Evolutionary conservation across 2,329 filamentous ascomycete species (phyloP).

Genomic region (Dryadomyces quercivorus): DNA sequence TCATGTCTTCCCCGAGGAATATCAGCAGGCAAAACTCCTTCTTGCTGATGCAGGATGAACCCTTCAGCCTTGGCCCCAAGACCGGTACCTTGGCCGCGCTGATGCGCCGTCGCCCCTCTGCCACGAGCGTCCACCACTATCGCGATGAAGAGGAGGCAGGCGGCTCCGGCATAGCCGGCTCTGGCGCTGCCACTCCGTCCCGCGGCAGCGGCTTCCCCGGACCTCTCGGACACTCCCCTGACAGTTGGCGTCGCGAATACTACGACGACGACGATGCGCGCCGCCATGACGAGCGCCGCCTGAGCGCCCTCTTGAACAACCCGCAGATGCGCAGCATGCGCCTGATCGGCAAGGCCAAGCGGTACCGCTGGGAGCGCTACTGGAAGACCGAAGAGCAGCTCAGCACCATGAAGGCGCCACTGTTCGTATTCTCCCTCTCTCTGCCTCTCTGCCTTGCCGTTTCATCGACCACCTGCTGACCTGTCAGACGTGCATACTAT

Average conservation of each 20-base stretch:
- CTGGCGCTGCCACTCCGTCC: not conserved
- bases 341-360: slow-evolving; percentile 77
- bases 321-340: slow-evolving; percentile 71
- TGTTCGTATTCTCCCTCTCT: slow-evolving; percentile 30
- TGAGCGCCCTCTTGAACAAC: slow-evolving; percentile 47
- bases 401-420: slow-evolving; percentile 54
- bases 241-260: slow-evolving; percentile 13
- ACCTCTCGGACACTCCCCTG: not conserved
- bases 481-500: slow-evolving; percentile 59
- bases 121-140: slow-evolving; percentile 9
- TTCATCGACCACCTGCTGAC: slow-evolving; percentile 17
- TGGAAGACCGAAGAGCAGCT: slow-evolving; percentile 73
- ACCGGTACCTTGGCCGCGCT: slow-evolving; percentile 22
- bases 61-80: slow-evolving; percentile 36
- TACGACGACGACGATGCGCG: slow-evolving; percentile 23
- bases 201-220: not conserved
- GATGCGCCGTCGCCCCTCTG: slow-evolving; percentile 34
- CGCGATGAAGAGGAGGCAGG: slow-evolving; percentile 13
- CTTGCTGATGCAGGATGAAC: slow-evolving; percentile 23
- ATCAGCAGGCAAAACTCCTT: slow-evolving; percentile 11
- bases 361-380: slow-evolving; percentile 78
- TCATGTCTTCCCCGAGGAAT: slow-evolving; percentile 15
- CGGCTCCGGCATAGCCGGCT: not conserved
- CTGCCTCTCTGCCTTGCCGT: not conserved
- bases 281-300: slow-evolving; percentile 42